Base-by-base conservation (phyloP, 2,329 filamentous ascomycete genomes). In the Fonsecaea erecta region DNA sequence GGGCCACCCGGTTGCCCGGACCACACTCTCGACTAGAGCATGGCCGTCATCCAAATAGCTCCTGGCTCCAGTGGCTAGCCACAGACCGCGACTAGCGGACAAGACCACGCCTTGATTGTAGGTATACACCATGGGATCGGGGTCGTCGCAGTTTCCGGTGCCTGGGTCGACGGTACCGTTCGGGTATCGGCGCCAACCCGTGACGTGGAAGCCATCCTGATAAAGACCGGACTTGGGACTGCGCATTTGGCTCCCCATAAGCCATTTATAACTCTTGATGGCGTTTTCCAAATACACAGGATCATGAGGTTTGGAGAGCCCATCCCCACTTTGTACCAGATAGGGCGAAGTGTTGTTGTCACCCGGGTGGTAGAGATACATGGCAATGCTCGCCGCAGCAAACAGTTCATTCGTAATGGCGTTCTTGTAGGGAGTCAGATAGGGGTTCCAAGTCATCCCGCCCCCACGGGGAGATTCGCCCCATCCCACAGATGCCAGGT, bases 91-190 rank as follows among this genome's bases (percentile, higher is more conserved):
- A 62, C 92, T 86, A 12, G 92, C 93, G 3, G 91, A 93, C 24
- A 97, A 84, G 0, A 98, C 74, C 3, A 97, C 92, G 24, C 93
- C 94, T 77, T 98, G 94, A 78, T 98, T 98, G 80, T 98, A 97
- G 0, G 93, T 96, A 77, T 93, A 97, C 8, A 97, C 90, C 88
- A 93, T 94, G 71, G 93, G 87, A 76, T 97, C 91, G 55, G 93
- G 86, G 56, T 86, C 76, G 74, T 97, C 91, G 76, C 94, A 97
- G 68, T 86, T 83, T 0, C 86, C 88, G 62, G 90, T 92, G 56
- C 88, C 86, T 28, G 82, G 83, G 65, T 84, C 83, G 6, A 80
- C 78, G 63, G 86, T 84, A 28, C 81, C 79, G 34, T 78, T 72
- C 7, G 64, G 75, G 53, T 78, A 78, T 66, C 69, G 65, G 37